Evolutionary conservation across 2,329 filamentous ascomycete species (phyloP).

Genomic region (Penicillium sp.): DNA sequence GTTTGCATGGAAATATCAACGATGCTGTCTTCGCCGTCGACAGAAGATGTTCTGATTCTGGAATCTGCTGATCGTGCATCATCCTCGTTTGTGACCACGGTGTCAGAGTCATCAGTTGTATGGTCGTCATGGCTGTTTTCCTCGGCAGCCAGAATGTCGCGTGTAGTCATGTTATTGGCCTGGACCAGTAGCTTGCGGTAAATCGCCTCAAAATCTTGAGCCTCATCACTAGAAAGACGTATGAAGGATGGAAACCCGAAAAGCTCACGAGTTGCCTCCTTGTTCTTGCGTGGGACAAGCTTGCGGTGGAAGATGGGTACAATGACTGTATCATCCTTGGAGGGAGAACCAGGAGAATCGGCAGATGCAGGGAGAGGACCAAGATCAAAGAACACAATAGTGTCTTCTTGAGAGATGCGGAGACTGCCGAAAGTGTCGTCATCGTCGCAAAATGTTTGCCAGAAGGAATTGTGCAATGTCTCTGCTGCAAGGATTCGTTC

Average conservation of each 20-base stretch:
- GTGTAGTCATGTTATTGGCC: constrained; percentile 72
- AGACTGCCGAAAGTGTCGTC: constrained; percentile 65
- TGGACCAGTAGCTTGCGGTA: constrained; percentile 76
- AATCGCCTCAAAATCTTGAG: constrained; percentile 66
- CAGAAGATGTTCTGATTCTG: constrained; percentile 72
- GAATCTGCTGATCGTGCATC: constrained; percentile 65
- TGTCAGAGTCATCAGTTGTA: constrained; percentile 61
- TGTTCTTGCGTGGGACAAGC: constrained; percentile 25
- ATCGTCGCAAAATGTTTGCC: constrained; percentile 75
- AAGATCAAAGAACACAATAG: constrained; percentile 72
- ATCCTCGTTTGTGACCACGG: constrained; percentile 62
- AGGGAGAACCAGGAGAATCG: not conserved
- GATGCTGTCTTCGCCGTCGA: constrained; percentile 85
- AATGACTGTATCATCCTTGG: constrained; percentile 45
- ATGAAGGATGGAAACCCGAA: constrained; percentile 60
- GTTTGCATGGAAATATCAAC: constrained; percentile 87
- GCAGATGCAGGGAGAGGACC: constrained; percentile 51
- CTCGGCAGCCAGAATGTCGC: constrained; percentile 58
- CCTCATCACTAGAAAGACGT: constrained; percentile 70
- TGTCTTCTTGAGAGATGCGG: constrained; percentile 60
- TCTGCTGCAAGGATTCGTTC: constrained; percentile 74
- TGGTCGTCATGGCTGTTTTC: constrained; percentile 52
- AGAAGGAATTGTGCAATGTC: constrained; percentile 79
- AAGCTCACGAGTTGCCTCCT: constrained; percentile 26
- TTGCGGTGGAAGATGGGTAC: constrained; percentile 49